Conservation (phyloP, 2,329 filamentous ascomycete genomes). For the Pestalotiopsis sp. region DNA sequence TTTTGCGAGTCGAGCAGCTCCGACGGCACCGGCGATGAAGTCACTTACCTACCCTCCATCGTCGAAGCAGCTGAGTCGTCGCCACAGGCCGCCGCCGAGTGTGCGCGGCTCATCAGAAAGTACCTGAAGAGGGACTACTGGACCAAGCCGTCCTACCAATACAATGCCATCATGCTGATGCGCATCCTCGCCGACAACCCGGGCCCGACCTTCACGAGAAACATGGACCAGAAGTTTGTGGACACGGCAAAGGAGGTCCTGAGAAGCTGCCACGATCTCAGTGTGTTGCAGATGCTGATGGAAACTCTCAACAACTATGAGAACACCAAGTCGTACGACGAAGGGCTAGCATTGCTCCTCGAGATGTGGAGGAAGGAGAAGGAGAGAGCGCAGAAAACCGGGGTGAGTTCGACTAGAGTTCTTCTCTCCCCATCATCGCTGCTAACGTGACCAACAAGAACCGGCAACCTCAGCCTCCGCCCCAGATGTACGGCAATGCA, state of each 20-base stretch:
- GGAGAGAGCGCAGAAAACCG: conserved; percentile 58
- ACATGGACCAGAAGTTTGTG: conserved; percentile 84
- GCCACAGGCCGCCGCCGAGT: conserved; percentile 79
- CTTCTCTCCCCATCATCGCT: conserved; percentile 7
- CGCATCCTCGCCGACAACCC: conserved; percentile 93
- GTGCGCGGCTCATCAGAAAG: conserved; percentile 79
- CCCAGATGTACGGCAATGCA: conserved; percentile 40
- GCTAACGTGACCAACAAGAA: neutral
- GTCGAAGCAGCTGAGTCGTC: conserved; percentile 95
- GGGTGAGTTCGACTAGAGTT: conserved; percentile 39
- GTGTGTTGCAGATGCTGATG: conserved; percentile 81
- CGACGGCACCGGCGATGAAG: conserved; percentile 75
- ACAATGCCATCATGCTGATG: conserved; percentile 94
- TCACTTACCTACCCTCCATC: conserved; percentile 87
- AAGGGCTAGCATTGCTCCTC: conserved; percentile 69
- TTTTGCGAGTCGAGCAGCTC: conserved; percentile 78
- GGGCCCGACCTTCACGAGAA: conserved; percentile 85
- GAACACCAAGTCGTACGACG: conserved; percentile 70
- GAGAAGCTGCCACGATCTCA: conserved; percentile 68
- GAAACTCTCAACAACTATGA: conserved; percentile 85
- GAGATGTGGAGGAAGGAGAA: conserved; percentile 93
- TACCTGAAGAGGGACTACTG: conserved; percentile 76
- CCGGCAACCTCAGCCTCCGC: conserved; percentile 19
- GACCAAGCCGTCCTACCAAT: conserved; percentile 71
- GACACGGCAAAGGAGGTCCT: conserved; percentile 75